These are phyloP conservation scores for Fagopyrum esculentum DNA, from an alignment of 148 eudicot genomes.

Conservation along the genomic window DNA sequence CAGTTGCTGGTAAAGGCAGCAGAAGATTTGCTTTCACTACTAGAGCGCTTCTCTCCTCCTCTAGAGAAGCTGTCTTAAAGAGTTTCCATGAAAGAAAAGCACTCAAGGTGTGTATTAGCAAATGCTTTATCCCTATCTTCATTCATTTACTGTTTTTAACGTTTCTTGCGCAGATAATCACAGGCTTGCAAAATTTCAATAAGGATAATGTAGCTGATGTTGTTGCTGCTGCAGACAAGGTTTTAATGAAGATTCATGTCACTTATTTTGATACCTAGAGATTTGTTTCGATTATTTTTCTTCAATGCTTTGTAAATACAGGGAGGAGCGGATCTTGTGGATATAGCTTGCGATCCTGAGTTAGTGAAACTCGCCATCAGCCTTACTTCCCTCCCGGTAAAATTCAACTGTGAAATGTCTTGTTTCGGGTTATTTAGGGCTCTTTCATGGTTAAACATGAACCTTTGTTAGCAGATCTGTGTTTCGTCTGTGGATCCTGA, in stretches of 20 bases:
- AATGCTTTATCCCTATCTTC: background rate
- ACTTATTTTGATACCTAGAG: background rate
- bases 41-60: slow-evolving; percentile 46
- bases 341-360: slow-evolving; percentile 85
- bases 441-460: background rate
- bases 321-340: slow-evolving; percentile 98
- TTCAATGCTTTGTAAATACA: slow-evolving; percentile 17
- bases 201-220: slow-evolving; percentile 81
- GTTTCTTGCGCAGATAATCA: slow-evolving; percentile 49
- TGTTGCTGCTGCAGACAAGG: slow-evolving; percentile 90
- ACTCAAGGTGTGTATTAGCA: slow-evolving; percentile 40
- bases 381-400: slow-evolving; percentile 82
- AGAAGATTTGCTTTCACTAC: slow-evolving; percentile 27
- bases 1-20: background rate
- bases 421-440: background rate
- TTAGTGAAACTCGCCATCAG: slow-evolving; percentile 74
- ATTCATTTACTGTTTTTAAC: background rate
- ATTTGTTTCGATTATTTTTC: background rate
- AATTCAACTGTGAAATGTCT: background rate
- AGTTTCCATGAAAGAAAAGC: slow-evolving; percentile 56
- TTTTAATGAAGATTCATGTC: slow-evolving; percentile 9
- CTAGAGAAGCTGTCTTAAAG: slow-evolving; percentile 58
- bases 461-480: slow-evolving; percentile 49
- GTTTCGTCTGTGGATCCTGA: slow-evolving; percentile 89
- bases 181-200: slow-evolving; percentile 82